Percentiles rank a stretch among this genome's conserved stretches.
Conservation (phyloP, 495 filamentous ascomycete species). For the Hyphodiscus hymeniophilus region DNA sequence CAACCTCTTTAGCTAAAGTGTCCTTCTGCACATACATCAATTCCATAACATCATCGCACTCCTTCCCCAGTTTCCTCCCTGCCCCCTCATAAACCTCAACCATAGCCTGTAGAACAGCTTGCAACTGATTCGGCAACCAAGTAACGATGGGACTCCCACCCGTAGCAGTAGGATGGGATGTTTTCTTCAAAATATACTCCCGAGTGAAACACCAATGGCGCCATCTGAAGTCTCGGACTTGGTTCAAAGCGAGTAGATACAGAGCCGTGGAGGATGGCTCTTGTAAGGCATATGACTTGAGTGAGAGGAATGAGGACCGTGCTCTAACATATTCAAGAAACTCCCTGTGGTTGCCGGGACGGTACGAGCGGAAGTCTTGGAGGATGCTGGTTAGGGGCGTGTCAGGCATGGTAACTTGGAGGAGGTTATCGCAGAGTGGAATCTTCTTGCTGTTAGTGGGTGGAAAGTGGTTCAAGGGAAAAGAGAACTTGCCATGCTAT, state of each 20-base stretch:
- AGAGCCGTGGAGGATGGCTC: constrained; percentile 36
- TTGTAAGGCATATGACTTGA: constrained; percentile 54
- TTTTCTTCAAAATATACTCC: constrained; percentile 85
- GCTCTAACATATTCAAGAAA: constrained; percentile 67
- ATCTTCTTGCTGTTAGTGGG: constrained; percentile 37
- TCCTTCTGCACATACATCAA: constrained; percentile 56
- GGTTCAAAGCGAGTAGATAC: constrained; percentile 66
- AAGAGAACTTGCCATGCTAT: constrained; percentile 55
- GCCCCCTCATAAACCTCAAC: constrained; percentile 32
- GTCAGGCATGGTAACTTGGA: constrained; percentile 69
- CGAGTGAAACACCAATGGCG: constrained; percentile 91
- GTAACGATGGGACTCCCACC: constrained; percentile 89
- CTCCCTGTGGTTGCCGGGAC: constrained; percentile 74
- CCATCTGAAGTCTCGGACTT: constrained; percentile 88
- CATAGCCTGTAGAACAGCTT: constrained; percentile 37
- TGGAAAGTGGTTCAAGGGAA: neutral
- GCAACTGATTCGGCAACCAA: constrained; percentile 21
- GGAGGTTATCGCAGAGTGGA: constrained; percentile 76
- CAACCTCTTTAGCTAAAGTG: constrained; percentile 69
- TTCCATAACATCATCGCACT: constrained; percentile 62
- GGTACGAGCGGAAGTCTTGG: constrained; percentile 75
- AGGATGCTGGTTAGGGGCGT: constrained; percentile 81
- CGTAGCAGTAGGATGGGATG: constrained; percentile 76
- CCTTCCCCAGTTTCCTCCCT: constrained; percentile 28
- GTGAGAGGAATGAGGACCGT: constrained; percentile 42